phyloP scores from a whole-genome alignment of 108 stramenopile species.

The Skeletonema marinoi region DNA sequence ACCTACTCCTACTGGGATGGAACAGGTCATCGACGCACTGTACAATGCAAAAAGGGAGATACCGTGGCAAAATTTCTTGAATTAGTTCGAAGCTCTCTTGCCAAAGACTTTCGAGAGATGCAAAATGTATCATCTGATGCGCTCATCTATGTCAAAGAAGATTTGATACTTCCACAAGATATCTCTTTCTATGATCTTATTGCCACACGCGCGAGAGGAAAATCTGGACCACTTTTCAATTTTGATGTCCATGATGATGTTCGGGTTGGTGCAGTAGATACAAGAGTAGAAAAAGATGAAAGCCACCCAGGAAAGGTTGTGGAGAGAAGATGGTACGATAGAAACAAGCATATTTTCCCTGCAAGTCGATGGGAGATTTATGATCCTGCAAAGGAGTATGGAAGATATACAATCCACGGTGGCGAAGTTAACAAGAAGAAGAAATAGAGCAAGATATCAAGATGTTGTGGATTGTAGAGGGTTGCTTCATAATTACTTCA shows the following conservation, averaged over 20 bases:
- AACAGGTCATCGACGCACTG: constrained; percentile 87
- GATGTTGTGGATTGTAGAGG: too few species aligned
- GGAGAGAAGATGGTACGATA: constrained; percentile 94
- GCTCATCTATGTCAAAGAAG: constrained; percentile 98
- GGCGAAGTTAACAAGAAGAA: constrained; percentile 72
- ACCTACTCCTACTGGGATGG: constrained; percentile 98
- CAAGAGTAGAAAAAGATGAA: constrained; percentile 94
- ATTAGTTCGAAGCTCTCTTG: constrained; percentile 74
- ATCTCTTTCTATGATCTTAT: constrained; percentile 97
- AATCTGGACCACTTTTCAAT: constrained; percentile 95
- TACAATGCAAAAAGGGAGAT: constrained; percentile 82
- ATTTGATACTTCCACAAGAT: constrained; percentile 96
- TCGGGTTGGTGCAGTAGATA: constrained; percentile 83
- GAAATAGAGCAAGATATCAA: neutral
- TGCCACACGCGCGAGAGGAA: constrained; percentile 92
- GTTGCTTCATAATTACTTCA: neutral
- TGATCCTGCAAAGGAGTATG: constrained; percentile 92
- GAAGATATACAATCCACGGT: constrained; percentile 90
- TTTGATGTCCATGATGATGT: constrained; percentile 97
- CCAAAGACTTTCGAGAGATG: constrained; percentile 87
- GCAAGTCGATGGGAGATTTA: constrained; percentile 96
- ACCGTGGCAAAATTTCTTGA: constrained; percentile 92
- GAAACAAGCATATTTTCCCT: constrained; percentile 99
- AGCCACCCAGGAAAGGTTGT: constrained; percentile 97
- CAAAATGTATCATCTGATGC: constrained; percentile 75